Percentiles rank a stretch among this genome's conserved stretches.
These are phyloP conservation scores for Macadamia integrifolia DNA, from an alignment of 164 flowering plant genomes.

Conservation along the genomic window DNA sequence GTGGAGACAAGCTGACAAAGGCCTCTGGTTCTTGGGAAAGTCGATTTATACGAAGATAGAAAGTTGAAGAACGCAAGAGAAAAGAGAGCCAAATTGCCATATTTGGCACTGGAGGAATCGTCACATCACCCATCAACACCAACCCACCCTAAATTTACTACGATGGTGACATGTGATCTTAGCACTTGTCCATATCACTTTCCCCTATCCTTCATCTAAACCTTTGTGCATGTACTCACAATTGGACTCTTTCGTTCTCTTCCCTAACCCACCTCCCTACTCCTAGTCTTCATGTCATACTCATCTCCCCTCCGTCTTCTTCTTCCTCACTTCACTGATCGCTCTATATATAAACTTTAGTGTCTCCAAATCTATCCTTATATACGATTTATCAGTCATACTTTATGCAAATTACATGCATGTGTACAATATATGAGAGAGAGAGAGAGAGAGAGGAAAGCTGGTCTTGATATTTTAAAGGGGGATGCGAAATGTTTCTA, in stretches of 20 bases:
- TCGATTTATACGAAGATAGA: conserved; percentile 32
- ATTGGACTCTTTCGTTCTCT: background rate
- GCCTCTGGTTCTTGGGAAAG: conserved; percentile 9
- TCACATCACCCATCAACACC: conserved; percentile 31
- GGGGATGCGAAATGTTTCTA: no score
- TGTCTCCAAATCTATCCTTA: no score
- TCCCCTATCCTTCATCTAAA: conserved; percentile 9
- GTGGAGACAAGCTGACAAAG: background rate
- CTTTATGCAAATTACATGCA: no score
- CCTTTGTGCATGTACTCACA: background rate
- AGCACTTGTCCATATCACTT: conserved; percentile 34
- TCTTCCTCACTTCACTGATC: no score
- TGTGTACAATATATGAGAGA: no score
- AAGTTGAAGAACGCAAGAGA: conserved; percentile 28
- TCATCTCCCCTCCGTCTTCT: no score
- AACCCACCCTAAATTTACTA: conserved; percentile 4
- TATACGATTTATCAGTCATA: no score
- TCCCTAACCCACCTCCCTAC: no score
- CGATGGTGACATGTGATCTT: conserved; percentile 33
- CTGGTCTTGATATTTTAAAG: no score
- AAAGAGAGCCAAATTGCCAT: conserved; percentile 13
- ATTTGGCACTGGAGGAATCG: conserved; percentile 40
- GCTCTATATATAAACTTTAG: no score
- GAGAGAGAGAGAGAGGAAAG: no score
- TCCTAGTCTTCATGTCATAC: no score